Evolutionary conservation across 108 stramenopile species (phyloP).

Genomic region (Aureococcus anophagefferens): DNA sequence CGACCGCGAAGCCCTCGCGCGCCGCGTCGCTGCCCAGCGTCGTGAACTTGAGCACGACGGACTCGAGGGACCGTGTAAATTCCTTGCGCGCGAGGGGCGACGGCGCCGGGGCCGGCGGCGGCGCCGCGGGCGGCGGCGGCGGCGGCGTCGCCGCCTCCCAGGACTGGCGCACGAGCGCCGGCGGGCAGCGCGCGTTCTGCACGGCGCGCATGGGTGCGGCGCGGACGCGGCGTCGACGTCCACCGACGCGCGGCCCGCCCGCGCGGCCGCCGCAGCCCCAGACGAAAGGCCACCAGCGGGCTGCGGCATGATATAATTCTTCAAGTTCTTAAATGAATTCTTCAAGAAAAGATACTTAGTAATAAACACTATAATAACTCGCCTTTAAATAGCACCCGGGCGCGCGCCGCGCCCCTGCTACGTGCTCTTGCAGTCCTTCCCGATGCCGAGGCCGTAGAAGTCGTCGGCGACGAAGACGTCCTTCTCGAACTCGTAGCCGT

Average conservation of each 20-base stretch:
- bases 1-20: constrained; percentile 12
- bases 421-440: constrained; percentile 4
- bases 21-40: constrained; percentile 29
- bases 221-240: too few species aligned
- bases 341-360: constrained; percentile 7
- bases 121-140: neutral
- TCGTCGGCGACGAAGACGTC: constrained; percentile 5
- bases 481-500: constrained; percentile 16
- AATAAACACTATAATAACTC: too few species aligned
- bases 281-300: neutral
- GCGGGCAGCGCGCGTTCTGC: too few species aligned
- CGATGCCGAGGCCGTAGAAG: constrained; percentile 5
- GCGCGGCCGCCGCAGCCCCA: too few species aligned
- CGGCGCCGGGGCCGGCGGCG: neutral
- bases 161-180: too few species aligned
- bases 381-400: too few species aligned
- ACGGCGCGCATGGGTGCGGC: too few species aligned
- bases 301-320: too few species aligned
- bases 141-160: neutral
- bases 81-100: neutral
- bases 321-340: neutral
- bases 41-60: constrained; percentile 39
- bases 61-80: too few species aligned
- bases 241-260: too few species aligned
- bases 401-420: too few species aligned